Evolutionary conservation across 768 basidiomycete genomes (phyloP), one percentile per base, ranked within the genome.

Genomic region (Suillus variegatus): DNA sequence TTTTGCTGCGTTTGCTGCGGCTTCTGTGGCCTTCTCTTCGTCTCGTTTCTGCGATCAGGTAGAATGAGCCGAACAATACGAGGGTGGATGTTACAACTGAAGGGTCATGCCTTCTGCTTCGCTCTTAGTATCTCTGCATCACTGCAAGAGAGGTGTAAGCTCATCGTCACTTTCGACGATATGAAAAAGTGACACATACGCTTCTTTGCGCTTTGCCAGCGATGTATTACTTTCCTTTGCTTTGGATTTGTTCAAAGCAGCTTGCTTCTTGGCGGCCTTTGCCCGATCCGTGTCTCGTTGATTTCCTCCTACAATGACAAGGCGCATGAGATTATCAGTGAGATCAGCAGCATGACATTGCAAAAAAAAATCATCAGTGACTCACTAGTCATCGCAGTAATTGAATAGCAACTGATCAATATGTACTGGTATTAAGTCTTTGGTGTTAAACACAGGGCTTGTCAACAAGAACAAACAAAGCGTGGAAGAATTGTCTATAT

Each of bases 211-310:
- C 77, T 90, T 88, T 60, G 86, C 84, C 44, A 93, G 81, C 56
- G 57, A 79, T 1, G 81, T 67, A 13, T 84, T 86, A 70, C 89
- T 91, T 76, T 92, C 91, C 78, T 92, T 93, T 46, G 86, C 75
- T 77, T 91, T 91, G 22, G 75, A 71, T 77, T 88, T 89, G 61
- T 77, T 77, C 16, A 68, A 63, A 8, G 80, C 77, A 1, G 83
- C 83, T 16, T 80, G 76, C 78, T 91, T 93, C 81, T 94, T 94
- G 80, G 87, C 86, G 16, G 90, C 87, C 74, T 86, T 88, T 25
- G 79, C 77, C 68, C 92, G 90, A 76, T 90, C 92, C 76, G 79
- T 82, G 8, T 94, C 92, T 61, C 92, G 86, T 76, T 93, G 92
- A 74, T 94, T 92, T 70, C 92, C 92, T 72, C 92, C 92, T 93